Percentiles rank a stretch among this genome's conserved stretches.
These are phyloP conservation scores for Diaporthe caulivora DNA, from an alignment of 2,329 filamentous ascomycete species.

Conservation along the genomic window DNA sequence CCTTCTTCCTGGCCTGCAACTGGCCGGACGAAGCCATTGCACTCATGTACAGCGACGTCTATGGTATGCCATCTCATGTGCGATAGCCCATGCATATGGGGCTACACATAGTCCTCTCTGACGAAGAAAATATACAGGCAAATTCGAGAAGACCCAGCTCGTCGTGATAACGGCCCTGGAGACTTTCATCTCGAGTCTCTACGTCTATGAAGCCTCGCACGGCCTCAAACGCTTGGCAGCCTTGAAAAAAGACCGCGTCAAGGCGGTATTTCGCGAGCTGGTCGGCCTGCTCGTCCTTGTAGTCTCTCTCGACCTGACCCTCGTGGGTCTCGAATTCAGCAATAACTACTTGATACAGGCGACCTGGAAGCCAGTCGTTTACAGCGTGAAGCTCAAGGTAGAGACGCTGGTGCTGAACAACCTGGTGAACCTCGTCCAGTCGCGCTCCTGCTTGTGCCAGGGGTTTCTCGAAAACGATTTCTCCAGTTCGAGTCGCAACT, in stretches of 20 bases:
- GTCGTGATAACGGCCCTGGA: slow-evolving; percentile 57
- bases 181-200: slow-evolving; percentile 57
- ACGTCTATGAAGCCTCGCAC: slow-evolving; percentile 59
- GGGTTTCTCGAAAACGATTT: neutral
- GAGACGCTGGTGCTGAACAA: slow-evolving; percentile 34
- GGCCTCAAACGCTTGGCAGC: slow-evolving; percentile 41
- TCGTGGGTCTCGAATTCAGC: slow-evolving; percentile 30
- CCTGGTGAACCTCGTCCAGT: slow-evolving; percentile 27
- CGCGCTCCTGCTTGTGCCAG: slow-evolving; percentile 10
- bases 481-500: neutral
- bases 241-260: neutral
- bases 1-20: slow-evolving; percentile 59
- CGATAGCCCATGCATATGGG: neutral
- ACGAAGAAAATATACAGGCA: neutral
- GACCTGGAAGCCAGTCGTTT: slow-evolving; percentile 34
- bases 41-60: neutral
- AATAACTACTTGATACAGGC: slow-evolving; percentile 19
- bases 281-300: slow-evolving; percentile 48
- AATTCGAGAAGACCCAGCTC: slow-evolving; percentile 48
- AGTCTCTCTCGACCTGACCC: slow-evolving; percentile 45
- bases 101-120: neutral
- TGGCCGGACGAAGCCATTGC: slow-evolving; percentile 39
- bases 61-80: neutral
- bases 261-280: neutral
- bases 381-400: slow-evolving; percentile 35